Evolutionary conservation across 805 yeast genomes (phyloP), one percentile per base, ranked within the genome.

Genomic region (Wickerhamiella dianesei): DNA sequence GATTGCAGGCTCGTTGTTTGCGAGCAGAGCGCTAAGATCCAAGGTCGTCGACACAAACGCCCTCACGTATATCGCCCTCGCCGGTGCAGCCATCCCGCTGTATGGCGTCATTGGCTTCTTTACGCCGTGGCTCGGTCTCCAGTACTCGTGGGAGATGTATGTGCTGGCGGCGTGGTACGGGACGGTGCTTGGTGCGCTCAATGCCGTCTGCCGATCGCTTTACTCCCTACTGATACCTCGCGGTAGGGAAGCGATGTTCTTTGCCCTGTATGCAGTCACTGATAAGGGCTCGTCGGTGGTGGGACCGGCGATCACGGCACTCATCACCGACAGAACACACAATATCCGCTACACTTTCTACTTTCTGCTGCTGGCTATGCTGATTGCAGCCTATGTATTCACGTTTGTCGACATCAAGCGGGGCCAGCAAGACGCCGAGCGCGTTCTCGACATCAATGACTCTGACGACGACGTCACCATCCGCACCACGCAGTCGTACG

Each of bases 221-320:
- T 82, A 76, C 59, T 72, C 83, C 29, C 60, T 80, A 57, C 69
- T 82, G 45, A 80, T 82, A 40, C 94, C 94, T 17, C 69, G 66
- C 41, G 92, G 92, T 4, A 77, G 75, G 54, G 94, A 83, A 57
- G 76, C 81, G 2, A 76, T 80, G 4, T 82, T 82, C 58, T 82
- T 83, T 63, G 80, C 89, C 13, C 65, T 82, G 40, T 83, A 78
- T 61, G 74, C 83, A 37, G 77, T 82, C 37, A 83, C 94, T 1
- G 92, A 82, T 61, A 82, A 83, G 57, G 89, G 92, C 2, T 78
- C 85, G 3, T 77, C 85, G 0, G 74, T 82, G 3, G 53, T 82
- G 22, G 92, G 94, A 0, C 92, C 94, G 0, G 63, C 78, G 3
- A 55, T 82, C 18, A 76, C 82, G n/a, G 92, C 87, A 0, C 48